These are phyloP conservation scores for Calycina herbarum DNA, from an alignment of 2,329 filamentous ascomycete genomes.

Conservation along the genomic window DNA sequence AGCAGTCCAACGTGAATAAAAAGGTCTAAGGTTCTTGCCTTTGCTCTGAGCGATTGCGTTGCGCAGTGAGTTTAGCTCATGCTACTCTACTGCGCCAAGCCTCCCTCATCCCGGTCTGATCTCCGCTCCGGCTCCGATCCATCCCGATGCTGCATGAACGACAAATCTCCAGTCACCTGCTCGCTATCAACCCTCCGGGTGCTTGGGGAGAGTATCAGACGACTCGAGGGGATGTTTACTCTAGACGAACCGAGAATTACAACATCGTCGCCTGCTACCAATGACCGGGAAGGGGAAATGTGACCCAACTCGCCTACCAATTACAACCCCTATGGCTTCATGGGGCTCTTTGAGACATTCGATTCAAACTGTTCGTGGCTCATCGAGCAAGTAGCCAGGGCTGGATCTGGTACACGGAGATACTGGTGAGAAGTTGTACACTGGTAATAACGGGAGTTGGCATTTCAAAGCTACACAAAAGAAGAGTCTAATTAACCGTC, in stretches of 20 bases:
- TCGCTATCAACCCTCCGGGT: background rate
- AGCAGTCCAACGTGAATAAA: background rate
- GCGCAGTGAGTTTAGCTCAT: background rate
- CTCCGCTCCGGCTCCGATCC: background rate
- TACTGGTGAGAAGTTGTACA: background rate
- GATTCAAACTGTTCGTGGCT: background rate
- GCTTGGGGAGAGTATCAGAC: background rate
- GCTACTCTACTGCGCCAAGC: too few relatives aligned
- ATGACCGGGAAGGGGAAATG: background rate
- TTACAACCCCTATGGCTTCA: background rate
- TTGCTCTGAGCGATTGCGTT: background rate
- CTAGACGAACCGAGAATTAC: too few relatives aligned
- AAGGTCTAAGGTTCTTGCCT: constrained; percentile 3
- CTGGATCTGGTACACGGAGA: background rate
- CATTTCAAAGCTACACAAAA: background rate
- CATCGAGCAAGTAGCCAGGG: background rate
- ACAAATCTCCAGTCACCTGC: background rate
- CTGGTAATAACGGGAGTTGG: background rate
- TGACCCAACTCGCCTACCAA: background rate
- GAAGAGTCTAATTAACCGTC: background rate
- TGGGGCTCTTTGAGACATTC: background rate
- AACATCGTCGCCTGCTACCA: background rate
- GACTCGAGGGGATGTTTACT: background rate
- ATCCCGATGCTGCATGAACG: background rate
- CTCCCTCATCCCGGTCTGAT: too few relatives aligned